Conservation (phyloP, 2,329 filamentous ascomycete species). For the Stachybotrys elegans region DNA sequence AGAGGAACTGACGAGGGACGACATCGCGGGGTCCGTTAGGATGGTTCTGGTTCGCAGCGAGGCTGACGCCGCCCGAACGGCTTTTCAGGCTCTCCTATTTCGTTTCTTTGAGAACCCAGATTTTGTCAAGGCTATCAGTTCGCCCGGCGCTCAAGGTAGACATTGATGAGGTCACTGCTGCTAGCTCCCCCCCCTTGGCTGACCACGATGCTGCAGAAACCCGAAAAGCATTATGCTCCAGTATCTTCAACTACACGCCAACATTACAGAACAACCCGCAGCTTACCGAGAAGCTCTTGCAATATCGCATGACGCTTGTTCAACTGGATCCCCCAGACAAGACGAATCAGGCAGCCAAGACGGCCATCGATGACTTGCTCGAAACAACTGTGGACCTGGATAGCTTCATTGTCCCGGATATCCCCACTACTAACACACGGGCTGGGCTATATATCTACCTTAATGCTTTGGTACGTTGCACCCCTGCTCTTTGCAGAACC, state of each 20-base stretch:
- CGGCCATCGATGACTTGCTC: slow-evolving; percentile 51
- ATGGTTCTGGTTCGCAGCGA: too few relatives aligned
- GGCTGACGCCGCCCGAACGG: too few relatives aligned
- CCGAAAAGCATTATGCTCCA: slow-evolving; percentile 40
- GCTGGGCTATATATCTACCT: slow-evolving; percentile 82
- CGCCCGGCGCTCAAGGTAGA: slow-evolving; percentile 48
- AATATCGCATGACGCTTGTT: slow-evolving; percentile 53
- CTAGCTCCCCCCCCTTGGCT: background rate
- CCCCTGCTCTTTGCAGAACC: background rate
- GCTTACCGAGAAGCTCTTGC: slow-evolving; percentile 48
- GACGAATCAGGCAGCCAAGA: slow-evolving; percentile 42
- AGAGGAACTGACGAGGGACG: too few relatives aligned
- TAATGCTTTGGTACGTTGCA: slow-evolving; percentile 65
- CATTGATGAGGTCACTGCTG: background rate
- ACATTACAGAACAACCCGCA: slow-evolving; percentile 53
- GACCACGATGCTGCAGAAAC: background rate
- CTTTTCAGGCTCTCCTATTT: slow-evolving; percentile 59
- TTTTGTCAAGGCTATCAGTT: slow-evolving; percentile 49
- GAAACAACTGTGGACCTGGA: slow-evolving; percentile 53
- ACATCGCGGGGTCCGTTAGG: too few relatives aligned
- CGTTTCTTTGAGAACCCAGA: slow-evolving; percentile 55
- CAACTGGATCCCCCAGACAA: slow-evolving; percentile 50
- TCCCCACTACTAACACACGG: slow-evolving; percentile 69
- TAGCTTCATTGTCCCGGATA: slow-evolving; percentile 53
- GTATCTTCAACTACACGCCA: slow-evolving; percentile 49